Conservation (phyloP, 768 basidiomycete genomes). For the Russula ochroleuca region DNA sequence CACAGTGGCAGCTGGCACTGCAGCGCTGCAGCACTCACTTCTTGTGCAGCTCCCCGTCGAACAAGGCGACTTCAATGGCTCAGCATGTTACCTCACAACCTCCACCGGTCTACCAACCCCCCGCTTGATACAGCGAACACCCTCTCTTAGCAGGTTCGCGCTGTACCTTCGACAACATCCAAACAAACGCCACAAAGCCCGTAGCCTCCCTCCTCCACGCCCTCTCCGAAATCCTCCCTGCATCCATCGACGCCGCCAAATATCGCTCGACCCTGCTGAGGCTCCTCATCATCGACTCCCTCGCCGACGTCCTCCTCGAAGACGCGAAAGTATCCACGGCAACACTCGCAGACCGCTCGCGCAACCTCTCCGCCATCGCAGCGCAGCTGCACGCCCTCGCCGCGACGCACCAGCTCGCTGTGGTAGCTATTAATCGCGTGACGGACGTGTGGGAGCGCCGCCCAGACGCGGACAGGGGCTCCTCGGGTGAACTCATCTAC, state of each 20-base stretch:
- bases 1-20: no score
- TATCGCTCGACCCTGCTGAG: constrained; percentile 54
- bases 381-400: constrained; percentile 69
- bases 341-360: constrained; percentile 69
- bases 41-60: constrained; percentile 63
- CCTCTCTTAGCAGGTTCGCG: constrained; percentile 42
- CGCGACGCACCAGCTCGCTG: constrained; percentile 54
- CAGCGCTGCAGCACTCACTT: constrained; percentile 79
- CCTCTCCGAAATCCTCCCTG: constrained; percentile 51
- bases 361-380: constrained; percentile 62
- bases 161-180: constrained; percentile 53
- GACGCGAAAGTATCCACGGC: constrained; percentile 49
- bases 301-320: constrained; percentile 80
- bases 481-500: constrained; percentile 50
- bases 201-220: constrained; percentile 52
- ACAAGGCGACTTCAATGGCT: constrained; percentile 57
- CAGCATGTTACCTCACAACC: constrained; percentile 74
- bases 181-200: constrained; percentile 55
- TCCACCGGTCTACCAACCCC: constrained; percentile 62
- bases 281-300: constrained; percentile 81
- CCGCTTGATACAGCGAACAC: constrained; percentile 57
- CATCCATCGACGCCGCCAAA: constrained; percentile 41
- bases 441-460: constrained; percentile 60
- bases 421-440: constrained; percentile 89
- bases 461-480: constrained; percentile 29